Percentiles rank a stretch among this genome's conserved stretches.
phyloP scores from a whole-genome alignment of 768 basidiomycete genomes.

The Phlegmacium glaucopus region DNA sequence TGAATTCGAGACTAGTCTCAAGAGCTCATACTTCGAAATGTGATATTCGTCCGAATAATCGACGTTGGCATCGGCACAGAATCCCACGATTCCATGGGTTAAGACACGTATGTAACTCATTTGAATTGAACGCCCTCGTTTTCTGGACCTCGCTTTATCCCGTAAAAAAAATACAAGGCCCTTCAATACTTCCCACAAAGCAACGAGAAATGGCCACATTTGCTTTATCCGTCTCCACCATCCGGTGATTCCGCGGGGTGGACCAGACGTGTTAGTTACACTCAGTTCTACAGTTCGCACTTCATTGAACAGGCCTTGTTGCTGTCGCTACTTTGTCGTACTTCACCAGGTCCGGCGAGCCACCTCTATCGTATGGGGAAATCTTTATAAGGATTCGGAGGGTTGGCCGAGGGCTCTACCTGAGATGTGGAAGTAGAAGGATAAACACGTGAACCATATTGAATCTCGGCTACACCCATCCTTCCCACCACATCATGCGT shows the following conservation, averaged over 20 bases:
- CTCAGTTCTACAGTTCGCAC: conserved; percentile 27
- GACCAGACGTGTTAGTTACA: conserved; percentile 5
- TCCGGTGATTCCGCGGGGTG: not conserved
- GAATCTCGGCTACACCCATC: conserved; percentile 25
- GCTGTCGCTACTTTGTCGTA: not conserved
- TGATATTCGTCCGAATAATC: too few relatives aligned
- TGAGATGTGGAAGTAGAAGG: not conserved
- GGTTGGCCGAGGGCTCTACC: not conserved
- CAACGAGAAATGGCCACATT: conserved; percentile 18
- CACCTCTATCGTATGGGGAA: not conserved
- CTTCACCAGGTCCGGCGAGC: not conserved
- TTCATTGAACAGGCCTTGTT: conserved; percentile 24
- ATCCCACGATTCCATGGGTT: too few relatives aligned
- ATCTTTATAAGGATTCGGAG: not conserved
- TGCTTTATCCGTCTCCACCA: conserved; percentile 16
- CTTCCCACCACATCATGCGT: conserved; percentile 29
- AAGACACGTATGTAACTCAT: too few relatives aligned
- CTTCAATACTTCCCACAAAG: conserved; percentile 22
- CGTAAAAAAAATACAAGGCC: conserved; percentile 18
- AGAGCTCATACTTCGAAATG: too few relatives aligned
- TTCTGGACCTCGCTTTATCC: conserved; percentile 15
- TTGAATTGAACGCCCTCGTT: too few relatives aligned
- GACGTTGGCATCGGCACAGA: too few relatives aligned
- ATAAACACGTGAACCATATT: conserved; percentile 13
- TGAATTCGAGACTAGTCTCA: too few relatives aligned